Conservation (phyloP, 352 stramenopile species). For the Thalassiosira ordinaria region DNA sequence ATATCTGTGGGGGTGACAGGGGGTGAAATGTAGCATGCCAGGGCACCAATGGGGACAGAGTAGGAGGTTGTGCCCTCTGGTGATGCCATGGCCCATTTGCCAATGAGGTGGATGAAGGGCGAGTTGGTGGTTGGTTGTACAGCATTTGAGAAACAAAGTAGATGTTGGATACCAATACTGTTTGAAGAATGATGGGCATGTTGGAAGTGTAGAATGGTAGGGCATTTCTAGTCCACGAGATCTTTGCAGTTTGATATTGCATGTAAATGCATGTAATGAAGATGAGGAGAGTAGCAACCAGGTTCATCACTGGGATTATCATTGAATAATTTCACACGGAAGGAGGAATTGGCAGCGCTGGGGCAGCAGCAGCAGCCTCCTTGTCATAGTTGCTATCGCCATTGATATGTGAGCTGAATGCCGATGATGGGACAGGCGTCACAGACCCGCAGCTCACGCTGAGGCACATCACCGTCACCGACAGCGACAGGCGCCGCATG, state of each 20-base stretch:
- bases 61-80: constrained; percentile 88
- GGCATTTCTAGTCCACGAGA: constrained; percentile 97
- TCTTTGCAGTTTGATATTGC: constrained; percentile 98
- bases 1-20: constrained; percentile 94
- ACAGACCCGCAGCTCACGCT: too few relatives aligned
- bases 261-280: constrained; percentile 99
- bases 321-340: too few relatives aligned
- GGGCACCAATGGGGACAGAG: constrained; percentile 92
- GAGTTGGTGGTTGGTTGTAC: constrained; percentile 97
- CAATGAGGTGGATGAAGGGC: constrained; percentile 96
- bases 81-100: constrained; percentile 95
- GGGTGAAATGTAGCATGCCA: constrained; percentile 97
- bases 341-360: too few relatives aligned
- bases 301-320: too few relatives aligned
- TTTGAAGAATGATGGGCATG: constrained; percentile 99
- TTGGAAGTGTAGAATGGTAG: constrained; percentile 99
- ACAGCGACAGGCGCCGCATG: too few relatives aligned
- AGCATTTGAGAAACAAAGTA: constrained; percentile 99
- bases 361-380: too few relatives aligned
- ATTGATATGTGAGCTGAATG: too few relatives aligned
- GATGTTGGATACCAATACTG: constrained; percentile 97
- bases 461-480: too few relatives aligned
- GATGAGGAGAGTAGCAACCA: constrained; percentile 98
- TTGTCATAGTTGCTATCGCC: too few relatives aligned
- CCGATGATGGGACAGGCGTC: too few relatives aligned